Percentiles rank a stretch among this genome's conserved stretches.
Conservation (phyloP, 352 stramenopile genomes). For the Phytophthora vignae region DNA sequence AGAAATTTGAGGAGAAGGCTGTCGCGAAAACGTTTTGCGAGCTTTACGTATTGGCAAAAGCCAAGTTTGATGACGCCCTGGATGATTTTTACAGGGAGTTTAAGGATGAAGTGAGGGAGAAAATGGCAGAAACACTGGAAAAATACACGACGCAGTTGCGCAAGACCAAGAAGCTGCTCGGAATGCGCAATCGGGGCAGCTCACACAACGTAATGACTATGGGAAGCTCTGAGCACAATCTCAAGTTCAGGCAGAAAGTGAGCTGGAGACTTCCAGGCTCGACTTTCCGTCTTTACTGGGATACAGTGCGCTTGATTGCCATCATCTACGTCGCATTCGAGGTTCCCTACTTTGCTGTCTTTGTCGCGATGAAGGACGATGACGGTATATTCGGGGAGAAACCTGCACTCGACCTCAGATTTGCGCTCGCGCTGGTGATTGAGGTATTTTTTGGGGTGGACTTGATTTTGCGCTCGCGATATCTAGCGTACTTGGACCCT, state of each 20-base stretch:
- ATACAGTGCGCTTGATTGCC: slow-evolving; percentile 50
- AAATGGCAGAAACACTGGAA: slow-evolving; percentile 59
- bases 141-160: slow-evolving; percentile 72
- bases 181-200: slow-evolving; percentile 49
- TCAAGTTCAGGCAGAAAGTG: background rate
- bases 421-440: slow-evolving; percentile 42
- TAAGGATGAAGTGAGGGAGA: slow-evolving; percentile 32
- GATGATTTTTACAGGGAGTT: too few species aligned
- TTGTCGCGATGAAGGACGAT: slow-evolving; percentile 68
- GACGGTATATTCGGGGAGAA: slow-evolving; percentile 52
- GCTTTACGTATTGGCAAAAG: slow-evolving; percentile 77
- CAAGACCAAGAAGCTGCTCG: slow-evolving; percentile 83
- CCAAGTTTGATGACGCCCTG: slow-evolving; percentile 59
- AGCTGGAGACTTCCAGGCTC: slow-evolving; percentile 63
- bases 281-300: slow-evolving; percentile 62
- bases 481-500: slow-evolving; percentile 65
- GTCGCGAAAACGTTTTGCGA: slow-evolving; percentile 86
- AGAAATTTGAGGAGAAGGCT: slow-evolving; percentile 75
- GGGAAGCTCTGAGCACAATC: background rate
- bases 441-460: slow-evolving; percentile 69
- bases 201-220: slow-evolving; percentile 1
- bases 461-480: slow-evolving; percentile 58
- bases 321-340: slow-evolving; percentile 73
- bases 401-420: slow-evolving; percentile 43
- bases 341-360: slow-evolving; percentile 75